Base-by-base conservation (phyloP, 2,329 filamentous ascomycete genomes). In the Clonostachys rhizophaga region DNA sequence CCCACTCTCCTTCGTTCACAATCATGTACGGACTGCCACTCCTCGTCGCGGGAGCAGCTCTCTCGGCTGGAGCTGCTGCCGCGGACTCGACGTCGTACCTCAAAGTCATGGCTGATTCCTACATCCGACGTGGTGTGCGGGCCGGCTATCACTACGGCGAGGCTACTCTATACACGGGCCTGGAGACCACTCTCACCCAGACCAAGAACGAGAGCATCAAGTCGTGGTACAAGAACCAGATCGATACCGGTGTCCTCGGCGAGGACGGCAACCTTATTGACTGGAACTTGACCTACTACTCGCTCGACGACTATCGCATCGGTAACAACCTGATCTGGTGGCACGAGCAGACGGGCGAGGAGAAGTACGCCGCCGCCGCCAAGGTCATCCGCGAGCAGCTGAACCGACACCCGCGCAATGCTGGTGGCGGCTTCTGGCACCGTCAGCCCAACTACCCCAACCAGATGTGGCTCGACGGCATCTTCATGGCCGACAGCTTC, bases 391-490 rank as follows among this genome's bases (percentile, higher is more conserved):
- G 73, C 9, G 52, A 61, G 14, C 72, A 76, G 50, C 55, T 81
- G 6, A 60, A 78, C 50, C 58, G 65, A 34, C 74, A 76, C 49
- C 74, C 74, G 6, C 66, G 77, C 13, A 81, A 72, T 0, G 58
- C 70, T 0, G 58, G 65, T 0, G 77, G 77, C 9, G 78, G 77
- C 1, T 76, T 81, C 64, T 81, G 76, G 75, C 77, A 81, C 52
- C 54, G 61, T 1, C 58, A 66, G 14, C 61, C 72, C 34, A 60
- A 64, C 3, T 78, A 77, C 51, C 66, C 65, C 16, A 68, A 78
- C 51, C 74, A 81, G 56, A 79, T 79, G 77, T 81, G 78, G 77
- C 66, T 81, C 0, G 76, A 79, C 51, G 78, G 78, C 2, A 74
- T 76, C 18, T 78, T 67, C 59, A 76, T 76, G 73, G 69, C 70